Base-by-base conservation (phyloP, 202 grass and related monocot genomes). In the Musa balbisiana region DNA sequence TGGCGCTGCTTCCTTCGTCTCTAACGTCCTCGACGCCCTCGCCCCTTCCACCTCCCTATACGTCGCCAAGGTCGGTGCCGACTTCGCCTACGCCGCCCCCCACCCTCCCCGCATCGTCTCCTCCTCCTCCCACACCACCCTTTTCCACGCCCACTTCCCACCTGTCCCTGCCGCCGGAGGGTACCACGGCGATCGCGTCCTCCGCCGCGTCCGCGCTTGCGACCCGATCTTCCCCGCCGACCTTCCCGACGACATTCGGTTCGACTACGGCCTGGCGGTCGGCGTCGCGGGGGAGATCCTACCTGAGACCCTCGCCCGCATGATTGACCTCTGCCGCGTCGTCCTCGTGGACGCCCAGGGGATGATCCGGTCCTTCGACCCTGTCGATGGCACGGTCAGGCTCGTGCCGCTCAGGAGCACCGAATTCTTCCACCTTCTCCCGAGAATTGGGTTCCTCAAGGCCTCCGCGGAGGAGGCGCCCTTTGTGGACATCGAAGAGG, bases 311-410 rank as follows among this genome's bases (percentile, higher is more conserved):
- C 88, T 98, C 26, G 83, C 81, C 23, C 79, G 74, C 33, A 92
- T 98, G 85, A 76, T 93, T 27, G 81, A 83, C 62, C 81, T 91
- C 50, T 98, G 94, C 83, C 67, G 74, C 83, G 71, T 82, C 43
- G 88, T 93, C 56, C 87, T 98, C 65, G 94, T 98, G 49, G 94
- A 98, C 69, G 90, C 86, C 78, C 94, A 98, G 85, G 91, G 90
- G 54, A 69, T 94, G 77, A 98, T 98, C 82, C 94, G 94, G 53
- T 78, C 85, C 26, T 98, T 98, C 85, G 85, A 92, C 67, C 79
- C 79, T 25, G 73, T 3, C 22, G 77, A 80, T 55, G 89, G 92
- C 20, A 79, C 89, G 16, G 91, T 92, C 13, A 49, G 77, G 17
- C 85, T 92, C 63, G 77, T 88, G 43, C 79, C 84, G 10, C 88